phyloP scores from a whole-genome alignment of 2,329 filamentous ascomycete species.

The Aureobasidium sp. region DNA sequence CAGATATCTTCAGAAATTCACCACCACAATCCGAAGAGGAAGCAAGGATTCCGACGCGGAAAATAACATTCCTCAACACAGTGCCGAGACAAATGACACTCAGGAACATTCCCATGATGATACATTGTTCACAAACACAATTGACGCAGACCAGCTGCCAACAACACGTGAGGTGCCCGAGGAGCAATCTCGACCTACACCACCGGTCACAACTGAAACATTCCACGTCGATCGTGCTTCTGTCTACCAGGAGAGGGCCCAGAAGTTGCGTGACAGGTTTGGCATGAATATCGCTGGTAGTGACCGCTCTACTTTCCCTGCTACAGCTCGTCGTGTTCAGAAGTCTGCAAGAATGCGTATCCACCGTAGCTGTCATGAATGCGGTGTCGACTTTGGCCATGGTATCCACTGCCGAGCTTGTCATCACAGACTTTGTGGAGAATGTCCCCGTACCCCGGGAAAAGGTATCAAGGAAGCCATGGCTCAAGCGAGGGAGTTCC shows the following conservation, averaged over 20 bases:
- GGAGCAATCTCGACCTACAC: slow-evolving; percentile 6
- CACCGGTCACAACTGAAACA: slow-evolving; percentile 2
- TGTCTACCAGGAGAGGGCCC: slow-evolving; percentile 2
- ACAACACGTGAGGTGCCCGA: neutral
- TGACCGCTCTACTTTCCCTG: neutral
- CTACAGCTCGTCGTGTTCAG: slow-evolving; percentile 6
- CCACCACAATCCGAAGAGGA: slow-evolving; percentile 14
- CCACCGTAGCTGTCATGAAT: slow-evolving; percentile 13
- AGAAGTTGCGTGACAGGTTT: slow-evolving; percentile 6
- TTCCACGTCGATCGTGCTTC: slow-evolving; percentile 12
- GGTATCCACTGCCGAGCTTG: slow-evolving; percentile 10
- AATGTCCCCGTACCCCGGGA: slow-evolving; percentile 11
- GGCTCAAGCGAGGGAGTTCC: slow-evolving; percentile 13
- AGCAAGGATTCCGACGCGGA: slow-evolving; percentile 7
- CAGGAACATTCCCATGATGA: slow-evolving; percentile 14
- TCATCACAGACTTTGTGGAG: slow-evolving; percentile 5
- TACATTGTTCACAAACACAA: slow-evolving; percentile 9
- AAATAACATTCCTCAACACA: slow-evolving; percentile 6
- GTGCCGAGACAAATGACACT: neutral
- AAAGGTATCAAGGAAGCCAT: slow-evolving; percentile 12
- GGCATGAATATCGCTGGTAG: slow-evolving; percentile 9
- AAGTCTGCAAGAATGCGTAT: slow-evolving; percentile 11
- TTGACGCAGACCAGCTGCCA: neutral
- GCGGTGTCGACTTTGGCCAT: slow-evolving; percentile 14
- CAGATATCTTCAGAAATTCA: slow-evolving; percentile 10